Percentiles rank a stretch among this genome's conserved stretches.
phyloP scores from a whole-genome alignment of 2,329 filamentous ascomycete species.

The Pseudocercospora musae region DNA sequence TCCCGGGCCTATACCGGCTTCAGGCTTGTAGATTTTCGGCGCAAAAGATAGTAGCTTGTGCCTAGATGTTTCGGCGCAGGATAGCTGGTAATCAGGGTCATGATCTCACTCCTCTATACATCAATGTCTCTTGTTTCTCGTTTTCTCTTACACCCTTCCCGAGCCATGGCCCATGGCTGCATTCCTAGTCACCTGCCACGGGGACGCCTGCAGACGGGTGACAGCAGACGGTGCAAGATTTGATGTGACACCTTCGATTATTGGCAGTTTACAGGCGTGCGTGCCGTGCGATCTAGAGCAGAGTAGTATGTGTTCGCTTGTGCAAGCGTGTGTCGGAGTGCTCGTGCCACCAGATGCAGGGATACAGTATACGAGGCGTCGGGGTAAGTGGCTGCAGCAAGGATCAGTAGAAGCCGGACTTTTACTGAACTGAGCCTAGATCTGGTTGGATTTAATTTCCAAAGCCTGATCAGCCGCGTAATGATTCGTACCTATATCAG shows the following conservation, averaged over 20 bases:
- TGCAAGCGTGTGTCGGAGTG: constrained; percentile 1
- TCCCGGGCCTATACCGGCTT: background rate
- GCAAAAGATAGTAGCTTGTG: constrained; percentile 1
- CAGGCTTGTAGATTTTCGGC: background rate
- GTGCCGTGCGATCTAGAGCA: background rate
- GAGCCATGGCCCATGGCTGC: background rate
- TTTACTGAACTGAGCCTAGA: background rate
- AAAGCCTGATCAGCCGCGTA: background rate
- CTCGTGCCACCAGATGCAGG: constrained; percentile 1
- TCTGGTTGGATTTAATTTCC: constrained; percentile 1
- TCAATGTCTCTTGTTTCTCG: background rate
- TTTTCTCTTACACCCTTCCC: background rate
- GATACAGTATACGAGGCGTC: background rate
- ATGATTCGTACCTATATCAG: background rate
- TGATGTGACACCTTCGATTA: too few relatives aligned
- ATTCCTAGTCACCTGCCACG: background rate
- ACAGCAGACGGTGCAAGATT: background rate
- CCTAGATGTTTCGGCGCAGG: background rate
- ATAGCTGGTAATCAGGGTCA: background rate
- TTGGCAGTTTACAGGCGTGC: background rate
- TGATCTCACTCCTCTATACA: background rate
- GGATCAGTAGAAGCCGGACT: background rate
- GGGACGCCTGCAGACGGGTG: background rate
- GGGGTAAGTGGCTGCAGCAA: constrained; percentile 2
- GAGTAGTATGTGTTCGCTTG: constrained; percentile 1